Conservation (phyloP, 306 rosid genomes). For the Cicer judaicum region DNA sequence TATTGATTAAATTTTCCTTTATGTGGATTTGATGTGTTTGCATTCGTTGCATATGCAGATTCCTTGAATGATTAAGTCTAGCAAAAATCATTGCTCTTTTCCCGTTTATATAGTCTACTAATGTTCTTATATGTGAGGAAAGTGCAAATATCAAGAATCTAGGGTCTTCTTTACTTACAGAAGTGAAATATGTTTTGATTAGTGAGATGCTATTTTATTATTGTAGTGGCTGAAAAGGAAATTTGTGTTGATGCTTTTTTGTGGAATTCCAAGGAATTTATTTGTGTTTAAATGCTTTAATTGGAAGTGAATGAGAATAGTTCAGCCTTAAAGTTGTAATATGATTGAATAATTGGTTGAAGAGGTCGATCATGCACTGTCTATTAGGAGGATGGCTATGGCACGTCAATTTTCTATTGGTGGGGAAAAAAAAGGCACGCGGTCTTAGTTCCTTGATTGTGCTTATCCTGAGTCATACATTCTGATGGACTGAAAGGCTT, state of each 20-base stretch:
- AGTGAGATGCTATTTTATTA: background rate
- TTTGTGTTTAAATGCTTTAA: constrained; percentile 13
- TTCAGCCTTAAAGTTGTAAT: background rate
- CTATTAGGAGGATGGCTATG: constrained; percentile 14
- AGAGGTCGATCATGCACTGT: constrained; percentile 25
- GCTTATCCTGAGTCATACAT: constrained; percentile 15
- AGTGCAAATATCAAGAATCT: too few species aligned
- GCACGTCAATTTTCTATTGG: background rate
- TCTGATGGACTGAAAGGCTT: background rate
- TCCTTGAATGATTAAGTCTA: too few species aligned
- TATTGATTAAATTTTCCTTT: too few species aligned
- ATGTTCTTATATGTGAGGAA: too few species aligned
- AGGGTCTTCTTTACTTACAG: too few species aligned
- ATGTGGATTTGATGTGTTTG: too few species aligned
- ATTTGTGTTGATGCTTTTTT: background rate
- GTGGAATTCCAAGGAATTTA: constrained; percentile 13
- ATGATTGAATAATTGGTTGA: constrained; percentile 10
- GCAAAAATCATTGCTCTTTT: too few species aligned
- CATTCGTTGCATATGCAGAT: too few species aligned
- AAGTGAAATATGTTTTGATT: too few species aligned
- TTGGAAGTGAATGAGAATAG: constrained; percentile 13
- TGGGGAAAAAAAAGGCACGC: background rate
- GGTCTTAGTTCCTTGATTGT: background rate
- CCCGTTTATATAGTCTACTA: too few species aligned
- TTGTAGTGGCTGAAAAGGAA: background rate